Base-by-base conservation (phyloP, 352 stramenopile genomes). In the Aphanomyces invadans region DNA sequence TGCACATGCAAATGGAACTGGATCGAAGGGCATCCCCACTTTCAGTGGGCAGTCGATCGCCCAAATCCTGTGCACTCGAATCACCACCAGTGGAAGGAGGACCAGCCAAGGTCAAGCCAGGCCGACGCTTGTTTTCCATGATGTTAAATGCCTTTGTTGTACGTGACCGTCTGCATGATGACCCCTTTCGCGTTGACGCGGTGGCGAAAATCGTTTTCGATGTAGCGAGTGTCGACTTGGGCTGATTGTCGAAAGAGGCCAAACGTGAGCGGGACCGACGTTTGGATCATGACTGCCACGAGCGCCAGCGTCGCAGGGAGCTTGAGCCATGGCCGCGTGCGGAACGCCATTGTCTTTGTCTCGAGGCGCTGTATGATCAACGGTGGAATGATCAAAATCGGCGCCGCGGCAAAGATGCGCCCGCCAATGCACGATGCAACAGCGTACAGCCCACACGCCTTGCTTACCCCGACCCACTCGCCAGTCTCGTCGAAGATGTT, bases 261-360 rank as follows among this genome's bases (percentile, higher is more conserved):
- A 56, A 95, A 95, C 49, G 86, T 95, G 26, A 93, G 62, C 3
- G 86, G 86, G 51, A 95, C 86, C 3, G 83, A 89, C 72, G 88
- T 87, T 69, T 93, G 82, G 65, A 95, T 95, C 17, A 79, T 78
- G 25, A 76, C 74, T 60, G 81, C 86, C 21, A 95, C 83, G 15
- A 91, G 71, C 32, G 74, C 78, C 15, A 95, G 72, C 60, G 89
- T 65, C 39, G 81, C 70, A 12, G 86, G 83, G n/a, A 90, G 68
- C 44, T 81, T 81, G 60, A 90, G 67, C 79, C 76, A 86, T 46
- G 77, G 77, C 15, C 73, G 68, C 28, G 72, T 70, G 29, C 51
- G 25, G 39, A 90, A 60, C n/a, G n/a, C n/a, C 56, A 60, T 70
- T 33, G 71, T 71, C 52, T 76, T 75, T 33, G 61, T 76, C 59